Evolutionary conservation across 768 basidiomycete species (phyloP), one percentile per base, ranked within the genome.

Genomic region (Pleurotus pulmonarius): DNA sequence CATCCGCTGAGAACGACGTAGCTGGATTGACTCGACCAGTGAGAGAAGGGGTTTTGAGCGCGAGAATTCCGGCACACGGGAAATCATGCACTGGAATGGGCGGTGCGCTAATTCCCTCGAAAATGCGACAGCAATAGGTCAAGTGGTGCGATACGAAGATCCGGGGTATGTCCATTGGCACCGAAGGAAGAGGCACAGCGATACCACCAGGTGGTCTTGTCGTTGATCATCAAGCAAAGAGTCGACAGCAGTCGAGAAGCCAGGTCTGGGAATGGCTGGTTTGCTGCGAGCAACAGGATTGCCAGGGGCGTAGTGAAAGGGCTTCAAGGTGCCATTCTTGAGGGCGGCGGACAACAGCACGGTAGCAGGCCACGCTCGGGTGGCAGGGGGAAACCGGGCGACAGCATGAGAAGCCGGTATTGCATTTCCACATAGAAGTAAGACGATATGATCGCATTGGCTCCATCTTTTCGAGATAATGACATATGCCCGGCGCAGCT

Each of bases 351-450:
- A 44, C 6, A 20, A 22, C 41, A 22, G 41, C 41, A 49, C 29
- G 37, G 48, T 24, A n/a, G 26, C n/a, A 49, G n/a, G 48, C 48
- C 29, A 49, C 16, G 48, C 37, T 49, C 48, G 20, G 29, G 15
- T 34, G 48, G 20, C 7, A 29, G 11, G 11, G 25, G 26, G 20
- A 29, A n/a, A 20, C 13, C 48, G 25, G 48, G 48, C n/a, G 48
- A 49, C 48, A 49, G 48, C 48, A 24, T 49, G 48, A 26, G 48
- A 49, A 49, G 16, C 48, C 48, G 48, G 48, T 24, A 20, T 49
- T 15, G 15, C n/a, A 16, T 9, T n/a, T 38, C 16, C 26, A n/a
- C 48, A 13, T 49, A 49, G 15, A 34, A 15, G 48, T 25, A 34
- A n/a, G 29, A 20, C 48, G 48, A 49, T 20, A n/a, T 20, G 26